Conservation (phyloP, 2,329 filamentous ascomycete genomes). For the Aspergillus pseudonomiae region DNA sequence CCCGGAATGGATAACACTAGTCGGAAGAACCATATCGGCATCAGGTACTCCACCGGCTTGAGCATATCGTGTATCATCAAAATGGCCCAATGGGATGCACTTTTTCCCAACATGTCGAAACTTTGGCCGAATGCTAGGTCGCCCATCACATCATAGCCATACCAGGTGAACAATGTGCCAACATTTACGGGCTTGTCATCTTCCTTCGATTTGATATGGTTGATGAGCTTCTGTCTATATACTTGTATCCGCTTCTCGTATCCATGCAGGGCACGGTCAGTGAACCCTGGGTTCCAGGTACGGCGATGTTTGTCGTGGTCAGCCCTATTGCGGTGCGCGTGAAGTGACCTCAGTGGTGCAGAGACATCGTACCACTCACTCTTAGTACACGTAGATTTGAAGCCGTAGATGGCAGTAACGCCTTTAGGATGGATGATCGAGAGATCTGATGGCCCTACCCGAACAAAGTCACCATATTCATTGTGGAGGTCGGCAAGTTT, state of each 20-base stretch:
- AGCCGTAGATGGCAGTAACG: neutral
- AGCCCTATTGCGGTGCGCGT: neutral
- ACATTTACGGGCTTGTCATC: neutral
- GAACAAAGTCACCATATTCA: slow-evolving; percentile 3
- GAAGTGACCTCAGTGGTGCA: neutral
- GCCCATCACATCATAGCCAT: slow-evolving; percentile 5
- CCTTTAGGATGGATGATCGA: neutral
- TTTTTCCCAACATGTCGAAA: neutral
- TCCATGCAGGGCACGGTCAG: neutral
- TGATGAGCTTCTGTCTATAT: neutral
- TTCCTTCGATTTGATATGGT: neutral
- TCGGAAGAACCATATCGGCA: neutral
- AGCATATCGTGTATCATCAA: neutral
- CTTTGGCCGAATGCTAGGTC: neutral
- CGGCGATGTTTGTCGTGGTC: neutral
- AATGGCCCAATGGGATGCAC: neutral
- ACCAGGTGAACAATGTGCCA: neutral
- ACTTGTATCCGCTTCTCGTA: neutral
- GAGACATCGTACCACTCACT: neutral
- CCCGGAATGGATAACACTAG: neutral
- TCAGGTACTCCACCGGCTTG: neutral
- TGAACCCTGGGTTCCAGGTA: neutral
- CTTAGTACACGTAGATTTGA: neutral
- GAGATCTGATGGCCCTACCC: neutral
- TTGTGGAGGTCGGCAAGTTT: neutral